phyloP scores from a whole-genome alignment of 371 early-diverging fungal species.

The Phascolomyces articulosus region DNA sequence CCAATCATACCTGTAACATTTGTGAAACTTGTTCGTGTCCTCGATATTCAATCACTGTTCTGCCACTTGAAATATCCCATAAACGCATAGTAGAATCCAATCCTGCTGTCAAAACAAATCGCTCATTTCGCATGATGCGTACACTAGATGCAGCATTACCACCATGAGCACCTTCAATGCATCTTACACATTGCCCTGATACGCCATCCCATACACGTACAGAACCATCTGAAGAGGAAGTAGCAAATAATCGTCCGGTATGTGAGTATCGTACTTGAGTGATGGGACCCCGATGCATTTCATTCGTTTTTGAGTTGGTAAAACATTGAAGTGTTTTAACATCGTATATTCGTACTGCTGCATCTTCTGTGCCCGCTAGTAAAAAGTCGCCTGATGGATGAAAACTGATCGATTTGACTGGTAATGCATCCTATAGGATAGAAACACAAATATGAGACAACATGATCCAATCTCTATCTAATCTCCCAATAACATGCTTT shows the following conservation, averaged over 20 bases:
- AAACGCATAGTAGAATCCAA: slow-evolving; percentile 74
- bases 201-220: slow-evolving; percentile 89
- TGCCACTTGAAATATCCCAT: slow-evolving; percentile 86
- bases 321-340: slow-evolving; percentile 82
- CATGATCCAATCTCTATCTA: no score
- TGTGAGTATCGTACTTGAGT: slow-evolving; percentile 76
- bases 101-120: slow-evolving; percentile 81
- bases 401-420: slow-evolving; percentile 77
- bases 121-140: slow-evolving; percentile 72
- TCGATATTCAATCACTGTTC: slow-evolving; percentile 63
- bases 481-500: no score
- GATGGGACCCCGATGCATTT: slow-evolving; percentile 70
- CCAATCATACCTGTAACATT: slow-evolving; percentile 42
- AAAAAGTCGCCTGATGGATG: slow-evolving; percentile 89
- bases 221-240: slow-evolving; percentile 83
- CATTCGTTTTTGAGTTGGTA: slow-evolving; percentile 52
- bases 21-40: slow-evolving; percentile 65
- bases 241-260: slow-evolving; percentile 74
- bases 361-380: slow-evolving; percentile 73
- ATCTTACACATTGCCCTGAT: slow-evolving; percentile 70
- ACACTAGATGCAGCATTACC: slow-evolving; percentile 78
- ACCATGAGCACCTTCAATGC: slow-evolving; percentile 75
- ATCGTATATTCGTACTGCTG: slow-evolving; percentile 83
- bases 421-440: slow-evolving; percentile 60
- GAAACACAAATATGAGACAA: no score